phyloP scores from a whole-genome alignment of 2,329 filamentous ascomycete species.

The Penicillium sp. region DNA sequence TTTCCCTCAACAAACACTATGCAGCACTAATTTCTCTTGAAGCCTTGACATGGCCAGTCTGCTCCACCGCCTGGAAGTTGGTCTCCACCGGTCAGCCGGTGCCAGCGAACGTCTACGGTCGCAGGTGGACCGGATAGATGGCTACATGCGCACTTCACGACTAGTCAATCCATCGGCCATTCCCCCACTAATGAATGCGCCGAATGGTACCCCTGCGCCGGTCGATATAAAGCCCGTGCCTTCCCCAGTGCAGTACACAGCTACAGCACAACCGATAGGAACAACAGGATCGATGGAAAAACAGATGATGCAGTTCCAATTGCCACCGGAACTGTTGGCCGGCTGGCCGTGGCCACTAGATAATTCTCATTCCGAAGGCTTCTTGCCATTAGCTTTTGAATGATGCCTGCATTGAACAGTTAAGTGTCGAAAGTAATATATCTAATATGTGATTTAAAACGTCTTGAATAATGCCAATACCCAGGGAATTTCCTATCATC shows the following conservation, averaged over 20 bases:
- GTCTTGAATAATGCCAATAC: background rate
- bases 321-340: slow-evolving; percentile 43
- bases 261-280: slow-evolving; percentile 1
- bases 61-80: slow-evolving; percentile 46
- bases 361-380: slow-evolving; percentile 22
- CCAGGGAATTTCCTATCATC: background rate
- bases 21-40: background rate
- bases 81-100: slow-evolving; percentile 41
- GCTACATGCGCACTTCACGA: slow-evolving; percentile 39
- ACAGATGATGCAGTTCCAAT: slow-evolving; percentile 38
- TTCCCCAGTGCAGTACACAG: background rate
- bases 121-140: slow-evolving; percentile 48
- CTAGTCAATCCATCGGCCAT: slow-evolving; percentile 14
- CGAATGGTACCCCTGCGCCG: slow-evolving; percentile 7
- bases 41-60: slow-evolving; percentile 47
- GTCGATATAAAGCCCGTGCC: slow-evolving; percentile 7
- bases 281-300: slow-evolving; percentile 13
- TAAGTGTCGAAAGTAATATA: background rate
- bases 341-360: slow-evolving; percentile 44
- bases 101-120: slow-evolving; percentile 42
- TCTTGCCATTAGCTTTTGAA: slow-evolving; percentile 27
- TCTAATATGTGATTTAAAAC: background rate
- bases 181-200: slow-evolving; percentile 1
- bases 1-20: background rate
- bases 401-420: background rate